Percentiles rank a stretch among this genome's conserved stretches.
phyloP scores from a whole-genome alignment of 345 rosid species.

The Eucalyptus erythrocorys region DNA sequence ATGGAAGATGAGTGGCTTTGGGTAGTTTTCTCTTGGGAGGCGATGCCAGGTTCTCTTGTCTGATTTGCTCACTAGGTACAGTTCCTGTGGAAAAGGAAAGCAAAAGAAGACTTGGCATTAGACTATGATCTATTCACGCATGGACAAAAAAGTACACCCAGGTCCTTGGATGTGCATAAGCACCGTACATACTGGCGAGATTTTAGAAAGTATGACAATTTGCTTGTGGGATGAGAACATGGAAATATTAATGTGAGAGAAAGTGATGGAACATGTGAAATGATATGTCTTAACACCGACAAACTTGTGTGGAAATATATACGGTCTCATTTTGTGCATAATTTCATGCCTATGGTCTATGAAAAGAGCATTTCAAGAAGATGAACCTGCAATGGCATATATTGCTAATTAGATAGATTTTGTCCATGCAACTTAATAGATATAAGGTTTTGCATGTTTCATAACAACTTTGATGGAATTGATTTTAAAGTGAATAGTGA shows the following conservation, averaged over 20 bases:
- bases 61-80: conserved; percentile 30
- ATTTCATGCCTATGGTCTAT: not conserved
- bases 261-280: not conserved
- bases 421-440: not conserved
- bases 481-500: not conserved
- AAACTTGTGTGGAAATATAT: not conserved
- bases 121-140: not conserved
- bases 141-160: not conserved
- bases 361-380: not conserved
- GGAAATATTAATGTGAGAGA: not conserved
- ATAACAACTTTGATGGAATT: not conserved
- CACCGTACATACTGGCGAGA: not conserved
- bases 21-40: conserved; percentile 32
- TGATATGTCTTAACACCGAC: not conserved
- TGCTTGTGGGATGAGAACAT: not conserved
- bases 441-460: not conserved
- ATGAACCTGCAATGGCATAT: not conserved
- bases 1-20: conserved; percentile 62
- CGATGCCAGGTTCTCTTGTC: conserved; percentile 51
- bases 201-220: not conserved
- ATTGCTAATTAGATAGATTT: not conserved
- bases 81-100: conserved; percentile 22
- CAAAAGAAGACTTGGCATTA: not conserved
- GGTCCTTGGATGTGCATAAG: not conserved
- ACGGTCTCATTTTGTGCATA: not conserved